Conservation (phyloP, 345 rosid genomes). For the Sisymbrium irio region DNA sequence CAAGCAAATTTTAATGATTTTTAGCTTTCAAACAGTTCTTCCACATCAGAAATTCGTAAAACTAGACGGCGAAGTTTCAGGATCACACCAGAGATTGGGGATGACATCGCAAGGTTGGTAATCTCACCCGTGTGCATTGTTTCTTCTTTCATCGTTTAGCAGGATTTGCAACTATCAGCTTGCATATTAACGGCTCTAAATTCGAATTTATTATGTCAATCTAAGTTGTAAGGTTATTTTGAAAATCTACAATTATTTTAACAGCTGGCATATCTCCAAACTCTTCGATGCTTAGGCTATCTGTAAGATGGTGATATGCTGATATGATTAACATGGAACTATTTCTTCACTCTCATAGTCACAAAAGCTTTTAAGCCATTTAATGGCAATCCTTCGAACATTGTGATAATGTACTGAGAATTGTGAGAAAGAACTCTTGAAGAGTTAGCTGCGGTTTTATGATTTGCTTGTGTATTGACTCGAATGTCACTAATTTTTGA, state of each 20-base stretch:
- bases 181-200: constrained; percentile 10
- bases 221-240: constrained; percentile 1
- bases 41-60: constrained; percentile 78
- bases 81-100: constrained; percentile 96
- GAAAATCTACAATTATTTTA: background rate
- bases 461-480: constrained; percentile 24
- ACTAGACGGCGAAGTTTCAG: constrained; percentile 87
- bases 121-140: constrained; percentile 12
- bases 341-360: background rate
- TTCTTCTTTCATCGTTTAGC: constrained; percentile 16
- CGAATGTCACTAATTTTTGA: constrained; percentile 33
- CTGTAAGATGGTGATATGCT: background rate
- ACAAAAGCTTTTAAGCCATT: background rate
- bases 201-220: constrained; percentile 3
- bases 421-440: background rate
- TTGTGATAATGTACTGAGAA: background rate
- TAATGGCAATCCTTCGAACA: background rate
- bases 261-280: background rate
- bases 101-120: constrained; percentile 93
- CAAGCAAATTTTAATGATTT: constrained; percentile 14
- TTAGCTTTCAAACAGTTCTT: constrained; percentile 68
- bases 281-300: constrained; percentile 12
- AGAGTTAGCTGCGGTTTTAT: constrained; percentile 9
- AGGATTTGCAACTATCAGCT: constrained; percentile 9
- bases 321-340: constrained; percentile 4